Base-by-base conservation (phyloP, 306 rosid genomes). In the Purshia tridentata region DNA sequence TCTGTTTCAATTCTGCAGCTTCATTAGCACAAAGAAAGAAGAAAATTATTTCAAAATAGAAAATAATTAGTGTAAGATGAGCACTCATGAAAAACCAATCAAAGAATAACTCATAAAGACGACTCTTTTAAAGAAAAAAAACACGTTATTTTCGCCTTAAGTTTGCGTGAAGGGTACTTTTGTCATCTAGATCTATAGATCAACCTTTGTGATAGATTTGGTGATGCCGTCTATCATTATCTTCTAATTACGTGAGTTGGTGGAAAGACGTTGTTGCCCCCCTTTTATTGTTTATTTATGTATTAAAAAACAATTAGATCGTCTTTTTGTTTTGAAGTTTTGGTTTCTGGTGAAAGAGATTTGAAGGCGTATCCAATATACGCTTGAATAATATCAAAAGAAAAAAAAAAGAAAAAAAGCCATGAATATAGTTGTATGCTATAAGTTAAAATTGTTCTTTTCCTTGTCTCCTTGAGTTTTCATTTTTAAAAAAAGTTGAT, bases 221-320 rank as follows among this genome's bases (percentile, higher is more conserved):
- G 76, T 22, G 55, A 15, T 62, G 12, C 42, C 72, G 69, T 72
- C 69, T 35, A 22, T 76, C 44, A 15, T 78, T 58, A 59, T 77
- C 72, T 76, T 45, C 65, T 56, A 5, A 54, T 37, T 63, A 45
- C 62, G 74, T 70, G 77, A 59, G 77, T 73, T 78, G 50, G 75
- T 41, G 63, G 72, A 83, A 81, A 60, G 85, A 88, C 86, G 47
- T 60, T 11, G 58, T 55, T 83, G 82, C 73, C 89, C 88, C 70
- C 42, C 0, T 20, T 39, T 40, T 15, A n/a, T 13, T 42, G 5
- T 44, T 46, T 56, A 14, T 7, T 9, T 11, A 22, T 52, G 15
- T 19, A 39, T 6, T 14, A 6, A 7, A 2, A 9, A n/a, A 41
- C 41, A 2, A 13, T 2, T 44, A 5, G 65, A 9, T 72, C 56